phyloP scores from a whole-genome alignment of 257 asterid genomes.

The Henckelia pumila region DNA sequence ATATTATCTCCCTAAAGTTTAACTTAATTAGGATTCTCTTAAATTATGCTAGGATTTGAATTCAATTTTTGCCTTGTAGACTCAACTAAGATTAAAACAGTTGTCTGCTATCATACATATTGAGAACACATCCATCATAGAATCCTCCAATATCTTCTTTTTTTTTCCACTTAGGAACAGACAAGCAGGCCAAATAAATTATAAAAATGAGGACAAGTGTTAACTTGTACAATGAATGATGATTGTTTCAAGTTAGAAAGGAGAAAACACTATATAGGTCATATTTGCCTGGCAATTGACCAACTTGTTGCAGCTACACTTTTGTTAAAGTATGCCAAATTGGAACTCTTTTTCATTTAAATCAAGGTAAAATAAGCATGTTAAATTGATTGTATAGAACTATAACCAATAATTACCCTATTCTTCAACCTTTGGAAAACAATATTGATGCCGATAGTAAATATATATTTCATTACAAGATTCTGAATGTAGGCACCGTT shows the following conservation, averaged over 20 bases:
- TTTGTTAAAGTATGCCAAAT: background rate
- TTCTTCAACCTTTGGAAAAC: background rate
- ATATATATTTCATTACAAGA: too few species aligned
- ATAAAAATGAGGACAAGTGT: too few species aligned
- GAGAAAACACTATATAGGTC: background rate
- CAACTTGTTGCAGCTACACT: background rate
- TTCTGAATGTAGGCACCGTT: too few species aligned
- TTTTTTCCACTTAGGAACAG: background rate
- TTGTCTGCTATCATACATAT: too few species aligned
- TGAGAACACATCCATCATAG: background rate
- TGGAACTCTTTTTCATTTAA: too few species aligned
- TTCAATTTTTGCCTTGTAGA: background rate
- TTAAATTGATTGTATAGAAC: background rate
- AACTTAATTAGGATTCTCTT: too few species aligned
- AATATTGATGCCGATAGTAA: background rate
- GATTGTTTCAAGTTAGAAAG: background rate
- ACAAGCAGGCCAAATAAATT: background rate
- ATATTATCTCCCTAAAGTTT: background rate
- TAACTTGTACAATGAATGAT: too few species aligned
- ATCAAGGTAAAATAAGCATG: too few species aligned
- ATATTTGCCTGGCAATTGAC: background rate
- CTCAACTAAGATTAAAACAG: background rate
- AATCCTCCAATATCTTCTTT: too few species aligned
- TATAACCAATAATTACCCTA: background rate
- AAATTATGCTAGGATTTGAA: background rate